Evolutionary conservation across 306 rosid genomes (phyloP).

Genomic region (Vigna mungo): DNA sequence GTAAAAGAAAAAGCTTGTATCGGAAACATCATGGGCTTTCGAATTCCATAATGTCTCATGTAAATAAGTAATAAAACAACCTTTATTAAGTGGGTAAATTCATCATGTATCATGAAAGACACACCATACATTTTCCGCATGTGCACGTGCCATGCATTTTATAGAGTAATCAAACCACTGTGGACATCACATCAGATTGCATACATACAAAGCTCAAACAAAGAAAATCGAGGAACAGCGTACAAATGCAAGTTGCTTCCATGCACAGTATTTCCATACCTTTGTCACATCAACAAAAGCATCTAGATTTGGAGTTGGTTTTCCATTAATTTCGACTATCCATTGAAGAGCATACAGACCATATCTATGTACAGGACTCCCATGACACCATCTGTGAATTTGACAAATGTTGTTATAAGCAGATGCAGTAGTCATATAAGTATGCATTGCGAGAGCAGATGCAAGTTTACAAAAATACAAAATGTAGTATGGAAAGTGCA

Average conservation of each 20-base stretch:
- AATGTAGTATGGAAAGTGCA: conserved; percentile 1
- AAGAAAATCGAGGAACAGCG: conserved; percentile 12
- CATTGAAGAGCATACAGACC: conserved; percentile 96
- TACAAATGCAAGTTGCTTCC: conserved; percentile 10
- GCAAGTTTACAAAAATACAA: neutral
- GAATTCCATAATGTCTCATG: conserved; percentile 20
- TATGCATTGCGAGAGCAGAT: conserved; percentile 6
- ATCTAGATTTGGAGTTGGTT: conserved; percentile 83
- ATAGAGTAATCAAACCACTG: conserved; percentile 3
- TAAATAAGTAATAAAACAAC: neutral
- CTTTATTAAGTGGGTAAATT: conserved; percentile 16
- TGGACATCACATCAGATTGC: conserved; percentile 9
- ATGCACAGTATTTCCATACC: conserved; percentile 54
- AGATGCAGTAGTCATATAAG: conserved; percentile 1
- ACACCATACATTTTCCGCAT: neutral
- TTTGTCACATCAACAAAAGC: conserved; percentile 80
- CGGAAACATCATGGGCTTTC: conserved; percentile 20
- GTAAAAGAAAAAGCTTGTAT: neutral
- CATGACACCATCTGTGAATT: conserved; percentile 89
- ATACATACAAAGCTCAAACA: conserved; percentile 10
- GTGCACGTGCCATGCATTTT: conserved; percentile 18
- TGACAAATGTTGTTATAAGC: conserved; percentile 36
- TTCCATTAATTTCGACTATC: conserved; percentile 93
- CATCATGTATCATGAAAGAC: neutral
- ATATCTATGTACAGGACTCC: conserved; percentile 95